These are phyloP conservation scores for Exsudoporus floridanus DNA, from an alignment of 1,284 basidiomycete species.

Conservation along the genomic window DNA sequence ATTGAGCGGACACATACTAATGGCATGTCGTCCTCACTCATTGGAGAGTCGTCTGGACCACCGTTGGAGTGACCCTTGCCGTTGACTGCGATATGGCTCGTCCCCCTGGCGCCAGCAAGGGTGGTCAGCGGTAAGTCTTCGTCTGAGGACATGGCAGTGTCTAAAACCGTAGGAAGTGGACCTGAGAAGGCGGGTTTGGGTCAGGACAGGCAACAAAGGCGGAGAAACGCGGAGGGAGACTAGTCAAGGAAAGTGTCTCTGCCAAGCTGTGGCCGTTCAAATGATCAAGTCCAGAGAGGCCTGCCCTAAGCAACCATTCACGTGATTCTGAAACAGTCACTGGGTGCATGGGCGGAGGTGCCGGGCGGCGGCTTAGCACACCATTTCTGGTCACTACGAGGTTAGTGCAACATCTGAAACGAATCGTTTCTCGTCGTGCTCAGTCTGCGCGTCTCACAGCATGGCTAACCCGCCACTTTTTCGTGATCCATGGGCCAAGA, in stretches of 20 bases:
- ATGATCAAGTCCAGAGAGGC: conserved; percentile 50
- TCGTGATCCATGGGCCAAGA: conserved; percentile 92
- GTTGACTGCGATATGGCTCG: conserved; percentile 41
- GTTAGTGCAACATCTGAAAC: conserved; percentile 16
- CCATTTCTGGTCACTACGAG: conserved; percentile 18
- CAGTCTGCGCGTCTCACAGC: conserved; percentile 20
- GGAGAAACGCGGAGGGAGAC: conserved; percentile 24
- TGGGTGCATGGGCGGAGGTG: background rate
- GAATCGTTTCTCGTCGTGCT: conserved; percentile 5
- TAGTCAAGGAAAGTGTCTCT: conserved; percentile 22
- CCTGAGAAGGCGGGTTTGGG: background rate
- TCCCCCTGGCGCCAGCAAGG: conserved; percentile 39
- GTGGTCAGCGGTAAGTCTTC: conserved; percentile 66
- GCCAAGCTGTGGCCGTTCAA: conserved; percentile 27
- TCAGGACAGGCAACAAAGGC: conserved; percentile 8
- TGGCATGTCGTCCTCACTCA: conserved; percentile 69
- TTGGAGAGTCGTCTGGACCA: conserved; percentile 46
- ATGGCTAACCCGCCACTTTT: conserved; percentile 72
- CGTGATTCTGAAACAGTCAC: conserved; percentile 21
- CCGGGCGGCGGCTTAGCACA: background rate
- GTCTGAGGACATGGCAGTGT: conserved; percentile 55
- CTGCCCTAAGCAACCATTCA: conserved; percentile 54
- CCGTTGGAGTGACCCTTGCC: conserved; percentile 43
- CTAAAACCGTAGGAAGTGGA: conserved; percentile 1
- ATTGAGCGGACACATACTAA: conserved; percentile 49